Evolutionary conservation across 2,329 filamentous ascomycete species (phyloP).

Genomic region (Rasamsonia emersonii): DNA sequence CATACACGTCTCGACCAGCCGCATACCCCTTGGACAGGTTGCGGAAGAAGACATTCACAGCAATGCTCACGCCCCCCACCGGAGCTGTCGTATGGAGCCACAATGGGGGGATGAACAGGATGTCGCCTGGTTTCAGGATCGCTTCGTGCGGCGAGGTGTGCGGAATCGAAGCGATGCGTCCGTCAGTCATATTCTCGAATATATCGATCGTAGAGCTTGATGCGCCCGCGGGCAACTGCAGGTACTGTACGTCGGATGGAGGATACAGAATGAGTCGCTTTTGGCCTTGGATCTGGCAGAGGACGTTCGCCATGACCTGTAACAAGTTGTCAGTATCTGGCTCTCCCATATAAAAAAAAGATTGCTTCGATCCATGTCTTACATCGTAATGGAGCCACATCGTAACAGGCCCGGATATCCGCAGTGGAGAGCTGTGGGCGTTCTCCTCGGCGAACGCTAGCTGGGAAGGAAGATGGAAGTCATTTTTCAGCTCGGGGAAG

Average conservation of each 20-base stretch:
- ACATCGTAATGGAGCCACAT: constrained; percentile 91
- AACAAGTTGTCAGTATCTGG: constrained; percentile 3
- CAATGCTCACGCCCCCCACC: constrained; percentile 51
- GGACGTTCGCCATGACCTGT: constrained; percentile 77
- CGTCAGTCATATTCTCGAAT: constrained; percentile 41
- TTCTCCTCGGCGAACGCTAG: constrained; percentile 53
- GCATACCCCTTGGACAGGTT: constrained; percentile 61
- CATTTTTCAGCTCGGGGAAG: constrained; percentile 59
- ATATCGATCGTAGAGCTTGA: constrained; percentile 73
- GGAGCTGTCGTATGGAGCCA: constrained; percentile 65
- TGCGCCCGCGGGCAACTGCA: constrained; percentile 65
- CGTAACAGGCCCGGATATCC: constrained; percentile 69
- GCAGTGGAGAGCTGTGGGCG: constrained; percentile 67
- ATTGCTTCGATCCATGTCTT: constrained; percentile 26
- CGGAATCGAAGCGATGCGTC: constrained; percentile 49
- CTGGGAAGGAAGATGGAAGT: constrained; percentile 61
- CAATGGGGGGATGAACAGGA: constrained; percentile 71
- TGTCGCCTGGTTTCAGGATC: constrained; percentile 59
- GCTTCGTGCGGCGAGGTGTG: constrained; percentile 59
- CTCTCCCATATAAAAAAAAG: background rate
- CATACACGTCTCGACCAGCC: constrained; percentile 72
- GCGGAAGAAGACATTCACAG: constrained; percentile 85
- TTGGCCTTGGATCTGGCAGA: constrained; percentile 66
- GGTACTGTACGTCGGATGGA: constrained; percentile 60
- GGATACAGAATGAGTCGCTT: constrained; percentile 72